A percentile compares a stretch with the other conserved stretches of the same genome.
Conservation (phyloP, 1,284 basidiomycete species). For the Pseudozyma pruni region DNA sequence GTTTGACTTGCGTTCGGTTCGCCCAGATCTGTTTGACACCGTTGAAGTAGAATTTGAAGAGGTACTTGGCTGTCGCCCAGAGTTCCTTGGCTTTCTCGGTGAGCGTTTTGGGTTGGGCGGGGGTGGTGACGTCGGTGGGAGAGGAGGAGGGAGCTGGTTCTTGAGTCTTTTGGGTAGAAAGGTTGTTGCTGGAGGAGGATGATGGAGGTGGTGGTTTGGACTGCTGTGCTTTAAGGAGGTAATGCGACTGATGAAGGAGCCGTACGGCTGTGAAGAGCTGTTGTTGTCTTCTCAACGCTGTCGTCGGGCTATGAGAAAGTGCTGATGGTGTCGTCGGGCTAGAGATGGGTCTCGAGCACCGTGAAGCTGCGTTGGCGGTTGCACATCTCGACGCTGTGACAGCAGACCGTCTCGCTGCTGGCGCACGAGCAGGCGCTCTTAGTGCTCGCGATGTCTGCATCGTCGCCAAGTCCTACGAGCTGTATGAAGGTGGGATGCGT, state of each 20-base stretch:
- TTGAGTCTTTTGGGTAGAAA: constrained; percentile 9
- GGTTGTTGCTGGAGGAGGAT: constrained; percentile 1
- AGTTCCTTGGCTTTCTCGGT: constrained; percentile 42
- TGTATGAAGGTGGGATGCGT: too few species aligned
- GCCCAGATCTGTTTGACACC: constrained; percentile 67
- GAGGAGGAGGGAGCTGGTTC: constrained; percentile 8
- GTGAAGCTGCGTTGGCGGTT: background rate
- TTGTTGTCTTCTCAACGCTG: constrained; percentile 15
- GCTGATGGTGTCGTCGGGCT: background rate
- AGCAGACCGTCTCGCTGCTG: constrained; percentile 10
- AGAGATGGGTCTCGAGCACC: background rate
- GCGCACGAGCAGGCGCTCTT: constrained; percentile 22
- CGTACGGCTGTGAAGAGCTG: constrained; percentile 20
- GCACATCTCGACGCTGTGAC: constrained; percentile 1
- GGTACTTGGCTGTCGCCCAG: constrained; percentile 61
- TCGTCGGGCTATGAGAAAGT: background rate
- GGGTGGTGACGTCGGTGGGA: constrained; percentile 6
- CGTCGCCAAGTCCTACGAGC: background rate
- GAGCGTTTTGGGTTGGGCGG: constrained; percentile 30
- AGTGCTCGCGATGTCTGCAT: constrained; percentile 27
- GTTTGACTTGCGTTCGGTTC: constrained; percentile 49
- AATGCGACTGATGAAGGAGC: constrained; percentile 26
- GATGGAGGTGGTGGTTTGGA: constrained; percentile 10
- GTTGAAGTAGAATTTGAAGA: constrained; percentile 65
- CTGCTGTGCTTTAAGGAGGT: constrained; percentile 16